Evolutionary conservation across 192 early-diverging fungal species (phyloP).

Genomic region (Paraglomus brasilianum): DNA sequence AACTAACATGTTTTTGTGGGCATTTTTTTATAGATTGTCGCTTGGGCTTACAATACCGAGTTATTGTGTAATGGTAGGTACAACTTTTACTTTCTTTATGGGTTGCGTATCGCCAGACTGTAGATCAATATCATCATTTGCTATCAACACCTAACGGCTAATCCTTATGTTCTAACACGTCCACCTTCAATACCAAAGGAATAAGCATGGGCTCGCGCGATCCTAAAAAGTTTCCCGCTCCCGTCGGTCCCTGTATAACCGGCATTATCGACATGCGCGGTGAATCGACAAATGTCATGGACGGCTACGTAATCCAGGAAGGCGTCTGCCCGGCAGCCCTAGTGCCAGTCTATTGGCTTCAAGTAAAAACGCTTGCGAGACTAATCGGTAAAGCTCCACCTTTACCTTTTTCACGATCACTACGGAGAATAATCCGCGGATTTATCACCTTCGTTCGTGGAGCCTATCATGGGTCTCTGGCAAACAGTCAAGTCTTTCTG

Average conservation of each 20-base stretch:
- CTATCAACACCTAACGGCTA: too few relatives aligned
- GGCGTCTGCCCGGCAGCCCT: constrained; percentile 38
- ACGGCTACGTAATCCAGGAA: constrained; percentile 43
- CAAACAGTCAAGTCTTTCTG: constrained; percentile 45
- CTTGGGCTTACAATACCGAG: neutral
- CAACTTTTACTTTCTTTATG: neutral
- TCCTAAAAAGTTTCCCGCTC: constrained; percentile 33
- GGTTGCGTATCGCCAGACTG: too few relatives aligned
- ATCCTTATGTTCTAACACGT: too few relatives aligned
- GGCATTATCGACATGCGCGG: constrained; percentile 41
- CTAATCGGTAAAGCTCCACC: constrained; percentile 33
- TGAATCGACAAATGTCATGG: constrained; percentile 38
- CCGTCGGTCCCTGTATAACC: constrained; percentile 41
- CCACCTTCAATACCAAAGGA: constrained; percentile 39
- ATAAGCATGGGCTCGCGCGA: constrained; percentile 39
- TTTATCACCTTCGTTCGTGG: constrained; percentile 36
- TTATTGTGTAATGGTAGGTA: neutral
- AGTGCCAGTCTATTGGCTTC: constrained; percentile 19
- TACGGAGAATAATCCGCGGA: constrained; percentile 34
- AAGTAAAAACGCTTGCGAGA: constrained; percentile 31
- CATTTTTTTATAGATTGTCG: neutral
- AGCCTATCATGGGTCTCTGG: constrained; percentile 38
- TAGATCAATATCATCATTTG: too few relatives aligned
- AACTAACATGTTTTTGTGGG: neutral
- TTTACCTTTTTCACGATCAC: constrained; percentile 32